phyloP scores from a whole-genome alignment of 2,329 filamentous ascomycete species.

The Trichoderma pleuroti region DNA sequence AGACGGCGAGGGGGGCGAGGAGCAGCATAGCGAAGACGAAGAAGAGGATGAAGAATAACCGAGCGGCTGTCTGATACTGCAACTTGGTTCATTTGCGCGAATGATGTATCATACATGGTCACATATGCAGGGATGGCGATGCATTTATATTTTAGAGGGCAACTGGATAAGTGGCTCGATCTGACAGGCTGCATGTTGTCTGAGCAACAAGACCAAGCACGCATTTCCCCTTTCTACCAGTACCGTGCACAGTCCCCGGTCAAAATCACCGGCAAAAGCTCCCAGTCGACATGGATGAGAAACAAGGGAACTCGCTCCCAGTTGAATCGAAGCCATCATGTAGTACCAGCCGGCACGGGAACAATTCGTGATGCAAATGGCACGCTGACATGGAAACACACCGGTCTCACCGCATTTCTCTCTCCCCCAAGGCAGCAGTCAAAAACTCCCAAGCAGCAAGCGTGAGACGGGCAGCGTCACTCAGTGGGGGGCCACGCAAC shows the following conservation, averaged over 20 bases:
- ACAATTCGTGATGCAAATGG: neutral
- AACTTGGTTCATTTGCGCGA: neutral
- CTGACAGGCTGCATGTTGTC: neutral
- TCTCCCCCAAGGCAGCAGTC: neutral
- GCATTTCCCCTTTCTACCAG: neutral
- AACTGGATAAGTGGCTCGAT: neutral
- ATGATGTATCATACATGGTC: neutral
- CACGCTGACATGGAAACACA: neutral
- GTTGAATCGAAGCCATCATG: neutral
- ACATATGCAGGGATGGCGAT: neutral
- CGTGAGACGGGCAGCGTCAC: neutral
- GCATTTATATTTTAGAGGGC: neutral
- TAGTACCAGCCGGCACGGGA: neutral
- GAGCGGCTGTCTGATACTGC: neutral
- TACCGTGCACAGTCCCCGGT: neutral
- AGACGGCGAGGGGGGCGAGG: slow-evolving; percentile 27
- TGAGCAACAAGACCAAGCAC: neutral
- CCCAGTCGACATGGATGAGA: neutral
- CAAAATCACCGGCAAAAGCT: neutral
- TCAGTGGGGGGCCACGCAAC: neutral
- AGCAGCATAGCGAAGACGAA: slow-evolving; percentile 7
- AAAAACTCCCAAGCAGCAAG: neutral
- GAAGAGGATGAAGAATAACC: neutral
- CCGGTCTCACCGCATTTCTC: neutral
- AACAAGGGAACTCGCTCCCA: neutral